These are phyloP conservation scores for Candida maltosa DNA, from an alignment of 805 yeast genomes.

Conservation along the genomic window DNA sequence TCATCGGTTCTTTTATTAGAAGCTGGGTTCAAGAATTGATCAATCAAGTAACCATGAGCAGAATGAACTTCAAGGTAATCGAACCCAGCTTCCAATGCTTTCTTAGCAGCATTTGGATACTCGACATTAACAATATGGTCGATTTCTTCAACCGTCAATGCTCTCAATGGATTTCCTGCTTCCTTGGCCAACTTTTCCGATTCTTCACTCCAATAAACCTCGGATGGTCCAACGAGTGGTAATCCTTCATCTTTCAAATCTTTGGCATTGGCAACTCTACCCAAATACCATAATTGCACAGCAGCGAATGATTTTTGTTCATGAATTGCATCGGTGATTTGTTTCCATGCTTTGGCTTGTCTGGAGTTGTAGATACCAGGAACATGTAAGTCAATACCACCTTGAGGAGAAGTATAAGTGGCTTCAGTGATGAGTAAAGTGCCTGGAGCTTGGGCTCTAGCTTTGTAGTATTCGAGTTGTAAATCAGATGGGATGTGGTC, in stretches of 20 bases:
- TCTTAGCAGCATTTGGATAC: constrained; percentile 14
- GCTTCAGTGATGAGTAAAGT: constrained; percentile 31
- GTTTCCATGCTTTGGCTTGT: constrained; percentile 51
- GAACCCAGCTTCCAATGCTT: constrained; percentile 21
- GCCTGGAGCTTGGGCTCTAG: constrained; percentile 30
- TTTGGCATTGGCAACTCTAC: constrained; percentile 34
- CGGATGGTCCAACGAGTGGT: constrained; percentile 15
- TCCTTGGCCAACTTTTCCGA: constrained; percentile 11
- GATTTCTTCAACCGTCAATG: constrained; percentile 18
- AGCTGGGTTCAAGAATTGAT: constrained; percentile 17
- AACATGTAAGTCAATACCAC: constrained; percentile 39
- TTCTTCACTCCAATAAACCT: constrained; percentile 13
- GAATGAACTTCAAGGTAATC: constrained; percentile 24
- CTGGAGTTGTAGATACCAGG: constrained; percentile 51
- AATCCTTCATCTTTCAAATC: constrained; percentile 20
- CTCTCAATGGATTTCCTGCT: constrained; percentile 16
- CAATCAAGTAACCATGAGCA: constrained; percentile 26
- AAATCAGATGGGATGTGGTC: constrained; percentile 27
- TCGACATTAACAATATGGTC: constrained; percentile 12
- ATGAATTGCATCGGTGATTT: constrained; percentile 45
- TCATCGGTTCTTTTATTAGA: constrained; percentile 23
- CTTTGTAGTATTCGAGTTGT: constrained; percentile 23
- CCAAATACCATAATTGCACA: constrained; percentile 54
- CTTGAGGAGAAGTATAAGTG: constrained; percentile 23
- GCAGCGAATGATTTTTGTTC: constrained; percentile 38